Percentiles rank a stretch among this genome's conserved stretches.
Evolutionary conservation across 2,329 filamentous ascomycete genomes (phyloP).

Genomic region (Emergomyces africanus): DNA sequence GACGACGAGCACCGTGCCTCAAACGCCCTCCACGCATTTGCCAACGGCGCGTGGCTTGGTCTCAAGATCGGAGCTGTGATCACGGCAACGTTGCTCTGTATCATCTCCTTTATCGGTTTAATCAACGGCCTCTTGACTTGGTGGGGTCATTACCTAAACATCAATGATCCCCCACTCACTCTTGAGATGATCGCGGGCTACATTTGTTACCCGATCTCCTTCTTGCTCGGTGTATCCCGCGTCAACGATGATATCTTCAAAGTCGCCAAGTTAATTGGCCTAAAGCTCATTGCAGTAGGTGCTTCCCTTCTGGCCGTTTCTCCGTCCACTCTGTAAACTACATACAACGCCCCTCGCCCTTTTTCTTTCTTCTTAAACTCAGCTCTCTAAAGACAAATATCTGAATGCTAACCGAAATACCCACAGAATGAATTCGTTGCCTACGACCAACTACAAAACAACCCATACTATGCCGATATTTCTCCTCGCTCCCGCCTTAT

Average conservation of each 20-base stretch:
- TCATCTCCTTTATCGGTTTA: conserved; percentile 63
- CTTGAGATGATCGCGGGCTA: conserved; percentile 67
- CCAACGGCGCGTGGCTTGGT: conserved; percentile 73
- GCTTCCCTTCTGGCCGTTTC: conserved; percentile 2
- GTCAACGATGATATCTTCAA: conserved; percentile 49
- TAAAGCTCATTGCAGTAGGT: conserved; percentile 64
- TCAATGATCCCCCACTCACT: conserved; percentile 56
- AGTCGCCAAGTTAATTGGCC: conserved; percentile 66
- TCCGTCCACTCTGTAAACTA: neutral
- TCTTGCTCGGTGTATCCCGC: conserved; percentile 66
- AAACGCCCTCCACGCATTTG: conserved; percentile 77
- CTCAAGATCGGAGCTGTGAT: conserved; percentile 83
- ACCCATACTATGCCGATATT: conserved; percentile 43
- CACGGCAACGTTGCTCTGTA: conserved; percentile 63
- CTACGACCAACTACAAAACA: conserved; percentile 45
- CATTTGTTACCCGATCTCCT: conserved; percentile 63
- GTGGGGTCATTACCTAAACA: conserved; percentile 70
- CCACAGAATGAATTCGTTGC: conserved; percentile 64
- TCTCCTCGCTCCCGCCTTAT: conserved; percentile 63
- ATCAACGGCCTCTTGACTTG: conserved; percentile 67
- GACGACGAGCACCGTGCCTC: conserved; percentile 54
- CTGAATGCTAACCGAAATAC: conserved; percentile 2
- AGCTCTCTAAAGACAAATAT: neutral
- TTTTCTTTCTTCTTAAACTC: neutral
- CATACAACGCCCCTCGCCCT: neutral